These are phyloP conservation scores for Physcomitrellopsis africana DNA, from an alignment of 225 moss, liverwort and hornwort genomes.

Conservation along the genomic window DNA sequence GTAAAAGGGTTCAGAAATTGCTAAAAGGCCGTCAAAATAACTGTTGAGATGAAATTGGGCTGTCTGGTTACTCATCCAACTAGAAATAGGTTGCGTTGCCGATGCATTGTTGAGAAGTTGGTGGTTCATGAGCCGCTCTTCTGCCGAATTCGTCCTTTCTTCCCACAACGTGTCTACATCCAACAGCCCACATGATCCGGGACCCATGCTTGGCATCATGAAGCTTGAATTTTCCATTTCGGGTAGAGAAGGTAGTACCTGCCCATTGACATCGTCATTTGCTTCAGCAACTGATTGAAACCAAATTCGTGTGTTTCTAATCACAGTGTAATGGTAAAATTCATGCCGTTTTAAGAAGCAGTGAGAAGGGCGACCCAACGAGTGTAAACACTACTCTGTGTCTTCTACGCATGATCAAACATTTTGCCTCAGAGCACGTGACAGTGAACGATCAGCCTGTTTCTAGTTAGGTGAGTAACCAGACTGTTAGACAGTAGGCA, in stretches of 20 bases:
- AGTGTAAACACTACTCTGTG: too few species aligned
- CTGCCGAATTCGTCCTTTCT: slow-evolving; percentile 16
- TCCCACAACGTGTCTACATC: slow-evolving; percentile 36
- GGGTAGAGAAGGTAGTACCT: slow-evolving; percentile 78
- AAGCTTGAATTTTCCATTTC: slow-evolving; percentile 73
- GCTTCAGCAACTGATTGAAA: background rate
- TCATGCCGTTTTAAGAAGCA: too few species aligned
- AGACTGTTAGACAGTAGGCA: too few species aligned
- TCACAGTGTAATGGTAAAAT: too few species aligned
- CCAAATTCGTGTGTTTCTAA: background rate
- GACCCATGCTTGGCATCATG: slow-evolving; percentile 57
- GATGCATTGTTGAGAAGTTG: slow-evolving; percentile 23
- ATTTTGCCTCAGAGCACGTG: too few species aligned
- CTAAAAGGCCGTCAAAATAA: slow-evolving; percentile 29
- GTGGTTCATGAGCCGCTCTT: slow-evolving; percentile 23
- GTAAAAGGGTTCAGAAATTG: slow-evolving; percentile 24
- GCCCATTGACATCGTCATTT: slow-evolving; percentile 5
- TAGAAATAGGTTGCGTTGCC: background rate
- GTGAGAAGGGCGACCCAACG: too few species aligned
- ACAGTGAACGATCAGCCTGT: too few species aligned
- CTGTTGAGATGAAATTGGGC: slow-evolving; percentile 26
- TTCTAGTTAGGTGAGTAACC: too few species aligned
- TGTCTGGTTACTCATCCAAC: slow-evolving; percentile 25
- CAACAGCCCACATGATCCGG: slow-evolving; percentile 35
- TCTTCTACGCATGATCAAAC: too few species aligned